These are phyloP conservation scores for Sporothrix mexicana DNA, from an alignment of 2,329 filamentous ascomycete genomes.

Conservation along the genomic window DNA sequence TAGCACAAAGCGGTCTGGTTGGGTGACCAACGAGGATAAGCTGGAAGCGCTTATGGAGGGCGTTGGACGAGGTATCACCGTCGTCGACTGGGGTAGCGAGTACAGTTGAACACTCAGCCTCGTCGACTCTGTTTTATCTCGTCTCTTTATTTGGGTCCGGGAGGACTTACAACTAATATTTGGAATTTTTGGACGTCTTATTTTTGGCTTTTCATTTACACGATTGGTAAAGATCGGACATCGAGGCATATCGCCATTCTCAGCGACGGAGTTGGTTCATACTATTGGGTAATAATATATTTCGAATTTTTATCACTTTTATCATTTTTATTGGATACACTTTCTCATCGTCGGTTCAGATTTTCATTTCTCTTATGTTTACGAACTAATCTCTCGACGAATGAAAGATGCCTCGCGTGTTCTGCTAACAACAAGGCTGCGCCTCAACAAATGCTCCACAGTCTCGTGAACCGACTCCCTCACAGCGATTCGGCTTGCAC, in stretches of 20 bases:
- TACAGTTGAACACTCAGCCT: not conserved
- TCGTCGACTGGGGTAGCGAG: conserved; percentile 52
- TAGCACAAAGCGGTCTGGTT: conserved; percentile 48
- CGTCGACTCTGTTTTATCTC: not conserved
- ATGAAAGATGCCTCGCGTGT: too few species aligned
- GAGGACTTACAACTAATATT: not conserved
- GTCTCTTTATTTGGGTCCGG: not conserved
- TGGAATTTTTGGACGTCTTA: not conserved
- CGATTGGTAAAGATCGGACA: conserved; percentile 4
- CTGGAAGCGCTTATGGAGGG: conserved; percentile 60
- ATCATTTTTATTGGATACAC: not conserved
- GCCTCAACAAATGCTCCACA: conserved; percentile 23
- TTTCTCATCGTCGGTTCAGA: not conserved
- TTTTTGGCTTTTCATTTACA: not conserved
- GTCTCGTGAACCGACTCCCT: not conserved
- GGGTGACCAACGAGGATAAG: conserved; percentile 60
- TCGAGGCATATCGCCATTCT: conserved; percentile 15
- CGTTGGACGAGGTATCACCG: conserved; percentile 46
- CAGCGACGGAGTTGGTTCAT: conserved; percentile 29
- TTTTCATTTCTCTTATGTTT: not conserved
- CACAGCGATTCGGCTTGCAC: not conserved
- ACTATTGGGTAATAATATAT: conserved; percentile 20
- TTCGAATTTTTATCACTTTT: not conserved
- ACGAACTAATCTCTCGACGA: too few species aligned
- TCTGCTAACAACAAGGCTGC: conserved; percentile 19